Percentiles rank a stretch among this genome's conserved stretches.
These are phyloP conservation scores for Fusarium sambucinum DNA, from an alignment of 2,329 filamentous ascomycete species.

Conservation along the genomic window DNA sequence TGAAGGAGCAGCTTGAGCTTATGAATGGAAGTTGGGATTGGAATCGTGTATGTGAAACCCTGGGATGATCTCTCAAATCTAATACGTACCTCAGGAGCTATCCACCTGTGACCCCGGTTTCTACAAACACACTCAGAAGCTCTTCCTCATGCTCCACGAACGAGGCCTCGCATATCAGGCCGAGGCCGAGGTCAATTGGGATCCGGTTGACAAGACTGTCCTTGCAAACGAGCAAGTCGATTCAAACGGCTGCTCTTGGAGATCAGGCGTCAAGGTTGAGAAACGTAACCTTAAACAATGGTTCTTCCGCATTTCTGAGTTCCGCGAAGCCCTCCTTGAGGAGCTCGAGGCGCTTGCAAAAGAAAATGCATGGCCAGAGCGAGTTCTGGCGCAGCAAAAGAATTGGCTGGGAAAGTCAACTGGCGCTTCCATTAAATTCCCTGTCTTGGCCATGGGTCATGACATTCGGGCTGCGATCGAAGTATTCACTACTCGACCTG, in stretches of 20 bases:
- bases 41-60: conserved; percentile 73
- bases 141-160: conserved; percentile 82
- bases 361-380: conserved; percentile 80
- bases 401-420: conserved; percentile 89
- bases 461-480: conserved; percentile 66
- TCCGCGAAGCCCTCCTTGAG: conserved; percentile 76
- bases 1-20: conserved; percentile 82
- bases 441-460: conserved; percentile 62
- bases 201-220: conserved; percentile 89
- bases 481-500: conserved; percentile 86
- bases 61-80: not conserved
- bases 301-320: conserved; percentile 88
- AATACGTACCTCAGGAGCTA: conserved; percentile 70
- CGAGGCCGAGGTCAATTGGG: conserved; percentile 89
- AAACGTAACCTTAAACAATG: conserved; percentile 85
- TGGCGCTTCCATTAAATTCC: conserved; percentile 79
- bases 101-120: conserved; percentile 86
- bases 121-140: conserved; percentile 88
- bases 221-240: conserved; percentile 96
- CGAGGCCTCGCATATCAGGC: conserved; percentile 84
- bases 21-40: conserved; percentile 91
- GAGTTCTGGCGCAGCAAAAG: conserved; percentile 83
- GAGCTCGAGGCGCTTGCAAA: conserved; percentile 76
- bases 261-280: conserved; percentile 86
- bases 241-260: conserved; percentile 85